phyloP scores from a whole-genome alignment of 371 early-diverging fungal species.

The Mortierella sp. region DNA sequence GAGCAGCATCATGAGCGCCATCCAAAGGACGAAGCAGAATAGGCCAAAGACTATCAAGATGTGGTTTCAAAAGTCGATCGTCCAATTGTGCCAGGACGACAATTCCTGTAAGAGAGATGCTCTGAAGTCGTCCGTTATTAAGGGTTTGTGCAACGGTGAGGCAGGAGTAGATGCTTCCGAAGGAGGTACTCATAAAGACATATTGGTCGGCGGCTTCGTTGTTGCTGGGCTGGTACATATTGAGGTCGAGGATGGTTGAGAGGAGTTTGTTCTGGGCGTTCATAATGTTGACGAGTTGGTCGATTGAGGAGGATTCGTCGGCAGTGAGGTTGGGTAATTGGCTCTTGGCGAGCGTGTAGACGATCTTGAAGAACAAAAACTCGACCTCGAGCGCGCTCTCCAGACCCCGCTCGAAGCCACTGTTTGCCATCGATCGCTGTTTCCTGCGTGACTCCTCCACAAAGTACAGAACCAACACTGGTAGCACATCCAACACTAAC shows the following conservation, averaged over 20 bases:
- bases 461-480: slow-evolving; percentile 39
- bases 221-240: slow-evolving; percentile 57
- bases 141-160: slow-evolving; percentile 25
- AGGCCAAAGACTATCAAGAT: slow-evolving; percentile 54
- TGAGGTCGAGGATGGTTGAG: slow-evolving; percentile 34
- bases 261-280: slow-evolving; percentile 45
- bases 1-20: slow-evolving; percentile 34
- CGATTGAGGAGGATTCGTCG: slow-evolving; percentile 20
- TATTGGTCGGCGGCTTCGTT: slow-evolving; percentile 47
- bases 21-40: slow-evolving; percentile 32
- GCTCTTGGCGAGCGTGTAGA: slow-evolving; percentile 42
- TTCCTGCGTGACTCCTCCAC: slow-evolving; percentile 50
- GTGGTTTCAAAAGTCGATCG: slow-evolving; percentile 47
- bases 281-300: slow-evolving; percentile 39
- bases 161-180: slow-evolving; percentile 37
- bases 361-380: slow-evolving; percentile 52
- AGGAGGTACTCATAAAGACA: slow-evolving; percentile 51
- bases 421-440: slow-evolving; percentile 32
- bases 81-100: slow-evolving; percentile 43
- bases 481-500: slow-evolving; percentile 42
- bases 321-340: slow-evolving; percentile 39
- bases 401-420: slow-evolving; percentile 41
- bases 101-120: slow-evolving; percentile 42
- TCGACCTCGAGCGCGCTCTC: slow-evolving; percentile 45
- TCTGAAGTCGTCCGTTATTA: slow-evolving; percentile 30